These are phyloP conservation scores for Dendrobium nobile DNA, from an alignment of 106 monocot genomes.

Conservation along the genomic window DNA sequence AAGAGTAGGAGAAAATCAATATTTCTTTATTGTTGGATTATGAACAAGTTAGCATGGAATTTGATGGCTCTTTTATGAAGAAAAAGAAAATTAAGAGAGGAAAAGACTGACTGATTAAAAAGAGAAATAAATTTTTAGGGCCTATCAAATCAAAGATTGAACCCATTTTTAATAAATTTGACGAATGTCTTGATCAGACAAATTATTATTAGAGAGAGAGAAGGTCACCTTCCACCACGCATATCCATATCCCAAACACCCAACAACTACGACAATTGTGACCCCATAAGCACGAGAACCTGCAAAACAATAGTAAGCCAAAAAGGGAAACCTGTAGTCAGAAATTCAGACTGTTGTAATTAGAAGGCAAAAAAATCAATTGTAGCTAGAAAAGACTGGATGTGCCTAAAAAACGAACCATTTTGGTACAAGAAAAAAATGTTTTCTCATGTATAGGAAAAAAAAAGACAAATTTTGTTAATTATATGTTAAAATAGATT, in stretches of 20 bases:
- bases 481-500: neutral
- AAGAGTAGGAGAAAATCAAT: neutral
- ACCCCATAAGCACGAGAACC: constrained; percentile 39
- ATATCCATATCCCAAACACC: constrained; percentile 55
- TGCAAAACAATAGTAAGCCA: constrained; percentile 18
- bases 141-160: neutral
- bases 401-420: neutral
- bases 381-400: neutral
- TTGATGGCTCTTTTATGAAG: neutral
- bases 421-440: neutral
- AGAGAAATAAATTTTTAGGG: neutral
- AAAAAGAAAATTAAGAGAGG: neutral
- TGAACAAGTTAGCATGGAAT: no score
- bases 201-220: neutral
- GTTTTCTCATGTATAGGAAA: neutral
- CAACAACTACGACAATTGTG: constrained; percentile 45
- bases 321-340: neutral
- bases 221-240: constrained; percentile 69
- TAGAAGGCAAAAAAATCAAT: neutral
- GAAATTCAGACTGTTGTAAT: neutral
- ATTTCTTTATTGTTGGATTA: no score
- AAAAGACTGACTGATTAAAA: no score
- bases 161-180: neutral
- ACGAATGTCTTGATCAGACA: neutral
- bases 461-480: neutral